A percentile compares a stretch with the other conserved stretches of the same genome.
These are phyloP conservation scores for Candolleomyces eurysporus DNA, from an alignment of 768 basidiomycete genomes.

Conservation along the genomic window DNA sequence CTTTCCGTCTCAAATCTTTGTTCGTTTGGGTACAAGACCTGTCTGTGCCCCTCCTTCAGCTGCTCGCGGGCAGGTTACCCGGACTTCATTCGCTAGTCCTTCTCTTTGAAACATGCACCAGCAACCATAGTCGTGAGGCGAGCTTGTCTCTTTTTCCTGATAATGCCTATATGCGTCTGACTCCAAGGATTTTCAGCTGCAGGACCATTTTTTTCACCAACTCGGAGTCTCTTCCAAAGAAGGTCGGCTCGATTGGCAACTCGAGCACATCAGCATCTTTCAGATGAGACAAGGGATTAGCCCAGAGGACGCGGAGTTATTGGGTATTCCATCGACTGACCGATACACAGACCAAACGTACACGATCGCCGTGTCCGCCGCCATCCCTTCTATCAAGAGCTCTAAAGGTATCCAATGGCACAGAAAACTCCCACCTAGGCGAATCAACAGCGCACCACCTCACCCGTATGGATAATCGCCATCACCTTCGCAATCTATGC, in stretches of 20 bases:
- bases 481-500: conserved; percentile 62
- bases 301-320: not conserved
- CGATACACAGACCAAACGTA: not conserved
- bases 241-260: not conserved
- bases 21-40: not conserved
- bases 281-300: not conserved
- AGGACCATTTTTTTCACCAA: not conserved
- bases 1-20: not conserved
- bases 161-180: not conserved
- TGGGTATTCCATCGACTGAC: not conserved
- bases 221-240: not conserved
- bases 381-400: not conserved
- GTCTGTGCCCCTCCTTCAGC: not conserved
- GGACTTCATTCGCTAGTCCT: not conserved
- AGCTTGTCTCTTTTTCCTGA: not conserved
- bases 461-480: conserved; percentile 77
- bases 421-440: not conserved
- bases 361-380: not conserved
- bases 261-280: not conserved
- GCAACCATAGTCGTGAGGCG: not conserved
- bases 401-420: not conserved
- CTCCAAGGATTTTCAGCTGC: not conserved
- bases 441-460: conserved; percentile 41
- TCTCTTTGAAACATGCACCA: not conserved
- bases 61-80: not conserved